Evolutionary conservation across 495 filamentous ascomycete species (phyloP), one percentile per base, ranked within the genome.

Genomic region (Penicillium chermesinum): DNA sequence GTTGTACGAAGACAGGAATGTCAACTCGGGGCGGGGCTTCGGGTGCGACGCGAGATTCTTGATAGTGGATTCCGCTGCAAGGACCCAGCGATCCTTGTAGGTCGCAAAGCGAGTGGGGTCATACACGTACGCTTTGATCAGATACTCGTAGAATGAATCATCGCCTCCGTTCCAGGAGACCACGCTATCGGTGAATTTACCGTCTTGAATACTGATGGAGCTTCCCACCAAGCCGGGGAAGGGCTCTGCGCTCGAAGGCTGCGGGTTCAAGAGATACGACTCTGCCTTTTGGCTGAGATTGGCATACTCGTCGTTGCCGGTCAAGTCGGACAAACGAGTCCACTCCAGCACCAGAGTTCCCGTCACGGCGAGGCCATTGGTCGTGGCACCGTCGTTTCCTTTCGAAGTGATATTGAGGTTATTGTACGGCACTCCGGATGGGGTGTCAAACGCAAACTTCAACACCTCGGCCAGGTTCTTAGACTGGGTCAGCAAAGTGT

Each of bases 121-220:
- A 60, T 95, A 95, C 51, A 94, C 66, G 55, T 84, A 94, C 87
- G 93, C 91, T 74, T 96, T 96, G 63, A 96, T 85, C 18, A 95
- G 77, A 54, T 96, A 96, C 69, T 96, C 89, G 65, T 95, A 95
- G 70, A 83, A 93, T 18, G 81, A 86, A 65, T 96, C 90, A 37
- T 77, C 79, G 8, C 87, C 85, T 39, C 86, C 88, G 50, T 81
- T 78, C 90, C 90, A 96, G 17, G 86, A 83, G 36, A 91, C 89
- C 8, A 47, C 49, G 14, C 76, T 73, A 50, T 93, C 80, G 2
- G 72, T 46, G 53, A 94, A 93, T 6, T 71, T 15, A n/a, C 89
- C 89, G 3, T 73, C 80, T 0, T 52, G 54, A 48, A 89, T 72
- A 49, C 82, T 65, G 41, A 95, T 76, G 38, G 80, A 67, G 21